These are phyloP conservation scores for Exophiala xenobiotica DNA, from an alignment of 2,329 filamentous ascomycete species.

Conservation along the genomic window DNA sequence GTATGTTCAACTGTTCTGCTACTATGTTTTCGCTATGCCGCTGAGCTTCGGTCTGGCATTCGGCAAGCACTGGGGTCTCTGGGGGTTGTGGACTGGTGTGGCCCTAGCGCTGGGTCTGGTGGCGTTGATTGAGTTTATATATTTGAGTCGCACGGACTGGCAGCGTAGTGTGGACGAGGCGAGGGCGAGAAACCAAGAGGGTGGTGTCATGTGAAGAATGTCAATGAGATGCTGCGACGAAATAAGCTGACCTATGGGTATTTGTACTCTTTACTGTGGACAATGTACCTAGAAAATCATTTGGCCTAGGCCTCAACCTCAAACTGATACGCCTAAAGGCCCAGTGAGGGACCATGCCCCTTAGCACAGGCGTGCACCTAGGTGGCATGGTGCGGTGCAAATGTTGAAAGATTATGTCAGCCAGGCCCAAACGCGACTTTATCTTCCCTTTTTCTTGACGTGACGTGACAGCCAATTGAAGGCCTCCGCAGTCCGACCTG, in stretches of 20 bases:
- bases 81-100: conserved; percentile 78
- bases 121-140: conserved; percentile 55
- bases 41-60: conserved; percentile 78
- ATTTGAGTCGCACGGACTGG: conserved; percentile 57
- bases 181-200: conserved; percentile 53
- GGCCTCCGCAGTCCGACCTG: background rate
- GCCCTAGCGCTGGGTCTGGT: conserved; percentile 67
- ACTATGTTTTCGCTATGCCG: conserved; percentile 83
- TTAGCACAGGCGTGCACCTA: no score
- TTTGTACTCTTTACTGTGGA: background rate
- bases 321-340: no score
- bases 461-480: background rate
- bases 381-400: no score
- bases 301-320: no score
- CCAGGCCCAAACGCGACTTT: background rate
- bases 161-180: conserved; percentile 61
- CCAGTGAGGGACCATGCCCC: no score
- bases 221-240: background rate
- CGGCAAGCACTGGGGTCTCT: conserved; percentile 70
- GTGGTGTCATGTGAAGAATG: conserved; percentile 8
- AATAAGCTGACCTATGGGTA: background rate
- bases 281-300: no score
- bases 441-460: background rate
- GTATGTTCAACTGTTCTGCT: conserved; percentile 80
- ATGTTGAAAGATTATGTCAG: background rate